Evolutionary conservation across 257 asterid species (phyloP).

Genomic region (Solanum peruvianum): DNA sequence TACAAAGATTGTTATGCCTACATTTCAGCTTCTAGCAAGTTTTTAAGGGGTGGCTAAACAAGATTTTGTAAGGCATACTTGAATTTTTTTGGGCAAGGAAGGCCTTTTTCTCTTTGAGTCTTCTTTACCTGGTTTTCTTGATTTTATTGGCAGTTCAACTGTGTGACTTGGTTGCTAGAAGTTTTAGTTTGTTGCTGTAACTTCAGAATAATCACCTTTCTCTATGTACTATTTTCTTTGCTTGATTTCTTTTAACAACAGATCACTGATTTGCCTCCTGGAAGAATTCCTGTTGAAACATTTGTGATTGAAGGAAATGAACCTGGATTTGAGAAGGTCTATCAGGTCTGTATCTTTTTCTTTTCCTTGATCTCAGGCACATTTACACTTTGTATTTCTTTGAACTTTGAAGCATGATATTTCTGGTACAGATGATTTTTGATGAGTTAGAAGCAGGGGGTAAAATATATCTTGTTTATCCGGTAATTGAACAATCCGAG

Average conservation of each 20-base stretch:
- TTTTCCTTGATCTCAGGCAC: neutral
- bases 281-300: constrained; percentile 84
- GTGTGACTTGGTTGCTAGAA: neutral
- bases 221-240: neutral
- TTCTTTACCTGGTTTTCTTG: neutral
- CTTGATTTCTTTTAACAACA: constrained; percentile 21
- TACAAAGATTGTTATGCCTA: neutral
- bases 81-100: neutral
- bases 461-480: constrained; percentile 72
- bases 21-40: neutral
- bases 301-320: constrained; percentile 65
- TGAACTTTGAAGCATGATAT: neutral
- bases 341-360: constrained; percentile 34
- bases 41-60: neutral
- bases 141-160: neutral
- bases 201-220: neutral
- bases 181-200: neutral
- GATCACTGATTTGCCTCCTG: constrained; percentile 95
- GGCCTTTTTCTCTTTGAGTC: neutral
- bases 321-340: constrained; percentile 64
- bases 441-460: constrained; percentile 76
- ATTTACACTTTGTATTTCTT: neutral
- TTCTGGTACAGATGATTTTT: constrained; percentile 59
- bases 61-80: neutral
- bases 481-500: constrained; percentile 76